These are phyloP conservation scores for Cercospora sp. DNA, from an alignment of 2,329 filamentous ascomycete species.

Conservation along the genomic window DNA sequence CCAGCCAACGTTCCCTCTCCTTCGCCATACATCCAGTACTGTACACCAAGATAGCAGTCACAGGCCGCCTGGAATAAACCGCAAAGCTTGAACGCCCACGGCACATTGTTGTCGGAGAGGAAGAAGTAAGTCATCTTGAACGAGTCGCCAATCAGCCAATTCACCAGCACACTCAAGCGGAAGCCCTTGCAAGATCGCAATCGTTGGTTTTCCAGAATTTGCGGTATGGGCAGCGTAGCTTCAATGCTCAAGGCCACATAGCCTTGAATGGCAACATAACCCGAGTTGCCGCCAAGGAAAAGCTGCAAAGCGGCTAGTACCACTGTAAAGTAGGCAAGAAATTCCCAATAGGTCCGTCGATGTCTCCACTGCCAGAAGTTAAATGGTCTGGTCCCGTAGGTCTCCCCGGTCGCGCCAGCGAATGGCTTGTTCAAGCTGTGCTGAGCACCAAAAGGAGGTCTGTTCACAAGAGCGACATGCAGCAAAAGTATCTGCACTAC, in stretches of 20 bases:
- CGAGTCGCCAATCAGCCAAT: conserved; percentile 76
- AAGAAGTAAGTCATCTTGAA: conserved; percentile 83
- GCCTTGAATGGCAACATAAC: conserved; percentile 69
- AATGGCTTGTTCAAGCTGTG: conserved; percentile 58
- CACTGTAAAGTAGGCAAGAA: conserved; percentile 67
- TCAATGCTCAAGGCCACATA: conserved; percentile 76
- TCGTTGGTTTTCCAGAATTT: conserved; percentile 70
- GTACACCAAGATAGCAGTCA: conserved; percentile 71
- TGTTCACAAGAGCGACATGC: conserved; percentile 62
- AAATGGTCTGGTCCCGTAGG: conserved; percentile 61
- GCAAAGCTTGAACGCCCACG: conserved; percentile 77
- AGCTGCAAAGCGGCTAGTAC: conserved; percentile 65
- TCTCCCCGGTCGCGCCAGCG: conserved; percentile 51
- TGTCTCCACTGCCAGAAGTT: conserved; percentile 82
- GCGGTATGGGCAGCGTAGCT: conserved; percentile 77
- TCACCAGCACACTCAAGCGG: conserved; percentile 70
- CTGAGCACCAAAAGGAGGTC: conserved; percentile 45
- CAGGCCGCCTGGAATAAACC: conserved; percentile 78
- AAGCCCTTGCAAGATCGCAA: conserved; percentile 75
- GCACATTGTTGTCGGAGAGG: conserved; percentile 69
- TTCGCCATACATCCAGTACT: conserved; percentile 70
- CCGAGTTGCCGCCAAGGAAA: conserved; percentile 59
- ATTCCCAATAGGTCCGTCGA: conserved; percentile 77
- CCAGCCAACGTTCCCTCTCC: conserved; percentile 39
- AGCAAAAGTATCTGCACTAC: conserved; percentile 59